Conservation (phyloP, 768 basidiomycete species). For the Suillus subalutaceus region DNA sequence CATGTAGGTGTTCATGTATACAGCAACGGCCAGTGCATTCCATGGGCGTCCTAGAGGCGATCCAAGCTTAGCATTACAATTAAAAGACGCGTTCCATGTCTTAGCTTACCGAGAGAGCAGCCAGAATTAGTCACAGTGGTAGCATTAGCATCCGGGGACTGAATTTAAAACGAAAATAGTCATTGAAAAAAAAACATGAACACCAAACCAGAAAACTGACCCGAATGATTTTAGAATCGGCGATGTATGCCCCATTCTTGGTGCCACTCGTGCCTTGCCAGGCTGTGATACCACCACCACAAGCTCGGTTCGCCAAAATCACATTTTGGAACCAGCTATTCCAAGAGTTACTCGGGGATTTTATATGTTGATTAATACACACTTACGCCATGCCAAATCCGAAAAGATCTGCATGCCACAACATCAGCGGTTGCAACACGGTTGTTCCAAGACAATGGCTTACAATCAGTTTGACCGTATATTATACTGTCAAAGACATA, state of each 20-base stretch:
- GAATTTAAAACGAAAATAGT: neutral
- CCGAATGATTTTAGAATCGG: slow-evolving; percentile 56
- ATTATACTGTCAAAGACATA: slow-evolving; percentile 65
- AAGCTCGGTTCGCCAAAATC: slow-evolving; percentile 62
- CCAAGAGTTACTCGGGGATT: neutral
- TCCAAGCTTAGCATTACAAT: neutral
- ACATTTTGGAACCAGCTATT: slow-evolving; percentile 63
- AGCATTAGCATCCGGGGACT: slow-evolving; percentile 64
- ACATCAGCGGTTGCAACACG: neutral
- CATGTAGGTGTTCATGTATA: slow-evolving; percentile 60
- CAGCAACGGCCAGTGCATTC: slow-evolving; percentile 59
- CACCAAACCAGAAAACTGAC: slow-evolving; percentile 34
- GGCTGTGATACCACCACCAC: slow-evolving; percentile 66
- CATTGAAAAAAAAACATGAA: neutral
- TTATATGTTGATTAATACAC: neutral
- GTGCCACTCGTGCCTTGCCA: slow-evolving; percentile 58
- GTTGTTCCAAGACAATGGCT: slow-evolving; percentile 20
- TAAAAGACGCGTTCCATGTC: neutral
- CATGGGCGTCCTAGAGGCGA: slow-evolving; percentile 49
- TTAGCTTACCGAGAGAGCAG: slow-evolving; percentile 53
- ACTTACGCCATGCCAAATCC: slow-evolving; percentile 63
- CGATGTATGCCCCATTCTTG: slow-evolving; percentile 57
- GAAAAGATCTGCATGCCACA: neutral
- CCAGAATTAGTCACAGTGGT: slow-evolving; percentile 44
- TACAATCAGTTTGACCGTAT: slow-evolving; percentile 67